Conservation (phyloP, 2,329 filamentous ascomycete genomes). For the Claviceps fusiformis region DNA sequence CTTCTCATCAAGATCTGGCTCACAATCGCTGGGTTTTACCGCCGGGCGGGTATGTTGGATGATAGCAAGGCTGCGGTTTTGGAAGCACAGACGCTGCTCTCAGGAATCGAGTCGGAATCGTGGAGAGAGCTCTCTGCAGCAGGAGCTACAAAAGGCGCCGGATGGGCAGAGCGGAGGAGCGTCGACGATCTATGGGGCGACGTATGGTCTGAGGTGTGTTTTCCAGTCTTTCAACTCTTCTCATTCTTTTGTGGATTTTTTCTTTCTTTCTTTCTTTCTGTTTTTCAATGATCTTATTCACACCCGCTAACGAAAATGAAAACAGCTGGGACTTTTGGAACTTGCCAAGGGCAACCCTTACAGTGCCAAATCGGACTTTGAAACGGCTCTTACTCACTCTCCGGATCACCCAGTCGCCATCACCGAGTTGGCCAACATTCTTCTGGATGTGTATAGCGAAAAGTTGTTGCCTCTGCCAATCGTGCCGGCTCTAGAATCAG, state of each 20-base stretch:
- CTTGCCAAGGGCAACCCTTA: slow-evolving; percentile 49
- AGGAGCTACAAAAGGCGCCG: slow-evolving; percentile 46
- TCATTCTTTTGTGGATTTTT: neutral
- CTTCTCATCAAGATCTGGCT: slow-evolving; percentile 74
- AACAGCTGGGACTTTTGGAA: slow-evolving; percentile 53
- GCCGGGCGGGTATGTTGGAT: slow-evolving; percentile 63
- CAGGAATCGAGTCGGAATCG: slow-evolving; percentile 55
- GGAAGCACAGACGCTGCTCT: slow-evolving; percentile 68
- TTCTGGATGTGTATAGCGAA: slow-evolving; percentile 73
- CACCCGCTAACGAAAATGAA: neutral
- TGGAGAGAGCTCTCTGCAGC: slow-evolving; percentile 48
- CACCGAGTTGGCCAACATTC: slow-evolving; percentile 68
- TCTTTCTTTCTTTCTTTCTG: neutral
- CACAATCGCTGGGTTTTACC: slow-evolving; percentile 77
- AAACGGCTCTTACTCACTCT: slow-evolving; percentile 66
- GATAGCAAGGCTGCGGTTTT: slow-evolving; percentile 68
- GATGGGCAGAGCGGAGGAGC: slow-evolving; percentile 71
- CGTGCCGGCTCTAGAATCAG: slow-evolving; percentile 27
- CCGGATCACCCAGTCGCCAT: slow-evolving; percentile 70
- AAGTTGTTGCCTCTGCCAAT: slow-evolving; percentile 46
- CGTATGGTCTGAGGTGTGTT: slow-evolving; percentile 62
- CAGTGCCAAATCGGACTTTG: slow-evolving; percentile 62
- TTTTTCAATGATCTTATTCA: neutral
- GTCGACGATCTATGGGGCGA: slow-evolving; percentile 78
- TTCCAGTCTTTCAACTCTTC: neutral